Base-by-base conservation (phyloP, 2,329 filamentous ascomycete genomes). In the Neofusicoccum laricinum region DNA sequence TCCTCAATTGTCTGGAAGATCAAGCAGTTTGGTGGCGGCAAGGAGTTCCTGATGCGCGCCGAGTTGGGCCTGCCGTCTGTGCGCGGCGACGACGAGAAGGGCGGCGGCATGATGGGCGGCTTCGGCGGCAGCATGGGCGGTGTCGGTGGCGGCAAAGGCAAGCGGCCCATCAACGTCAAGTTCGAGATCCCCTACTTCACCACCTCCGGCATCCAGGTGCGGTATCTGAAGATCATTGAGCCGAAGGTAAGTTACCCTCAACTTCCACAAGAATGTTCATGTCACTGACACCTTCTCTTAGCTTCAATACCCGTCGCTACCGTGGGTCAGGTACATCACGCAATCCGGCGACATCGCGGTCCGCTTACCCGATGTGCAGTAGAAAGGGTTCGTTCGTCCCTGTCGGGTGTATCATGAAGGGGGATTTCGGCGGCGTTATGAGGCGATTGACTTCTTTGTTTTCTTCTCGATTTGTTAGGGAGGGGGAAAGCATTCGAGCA, bases 111-210 rank as follows among this genome's bases (percentile, higher is more conserved):
- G 94, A 98, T 94, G 69, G 94, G 94, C 72, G 94, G 94, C 0
- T 97, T 97, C 72, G 94, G 94, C 67, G 94, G 94, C 19, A 97
- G 92, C 75, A 97, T 97, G 93, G 94, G 94, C 65, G 94, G 94
- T 68, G 87, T 95, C 32, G 88, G 88, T 4, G 80, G 79, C 19
- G 89, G 88, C 65, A 98, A 98, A 81, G 91, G 91, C 19, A 99
- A 98, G 85, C 84, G 95, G 70, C 95, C 95, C 0, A 99, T 99
- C 73, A 94, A 93, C 78, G 95, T 99, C 81, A 99, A 99, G 82
- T 99, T 99, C 77, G 95, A 99, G 82, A 99, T 99, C 75, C 95
- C 95, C n/a, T 99, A 99, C 80, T 99, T 99, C 77, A 99, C 95
- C n/a, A 99, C 96, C 2, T 96, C 91, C 80, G 95, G 95, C 68